Conservation (phyloP, 140 eudicot species). For the Bidens hawaiensis region DNA sequence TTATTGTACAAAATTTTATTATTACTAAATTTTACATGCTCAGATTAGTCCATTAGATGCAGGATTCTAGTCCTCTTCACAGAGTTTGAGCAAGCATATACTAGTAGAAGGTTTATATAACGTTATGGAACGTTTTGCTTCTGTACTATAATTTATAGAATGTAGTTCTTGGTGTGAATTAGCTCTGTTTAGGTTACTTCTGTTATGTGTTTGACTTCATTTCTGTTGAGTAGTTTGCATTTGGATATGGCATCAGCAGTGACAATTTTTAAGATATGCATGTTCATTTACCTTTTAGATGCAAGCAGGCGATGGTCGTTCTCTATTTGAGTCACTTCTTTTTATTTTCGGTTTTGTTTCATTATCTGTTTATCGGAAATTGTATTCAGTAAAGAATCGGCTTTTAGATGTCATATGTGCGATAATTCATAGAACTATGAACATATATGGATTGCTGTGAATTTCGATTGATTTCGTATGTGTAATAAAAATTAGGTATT, state of each 20-base stretch:
- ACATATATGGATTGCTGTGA: background rate
- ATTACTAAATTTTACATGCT: background rate
- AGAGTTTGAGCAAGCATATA: background rate
- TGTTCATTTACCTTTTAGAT: too few relatives aligned
- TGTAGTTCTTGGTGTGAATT: too few relatives aligned
- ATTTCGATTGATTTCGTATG: conserved; percentile 9
- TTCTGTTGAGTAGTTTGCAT: too few relatives aligned
- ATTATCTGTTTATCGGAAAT: conserved; percentile 1
- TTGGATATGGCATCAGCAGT: too few relatives aligned
- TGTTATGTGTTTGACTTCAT: background rate
- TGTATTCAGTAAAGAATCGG: conserved; percentile 5
- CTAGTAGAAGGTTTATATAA: conserved; percentile 7
- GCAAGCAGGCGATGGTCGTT: too few relatives aligned
- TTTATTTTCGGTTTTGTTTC: background rate
- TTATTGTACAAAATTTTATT: background rate
- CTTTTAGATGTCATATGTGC: background rate
- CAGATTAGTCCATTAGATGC: background rate
- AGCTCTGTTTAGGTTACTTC: too few relatives aligned
- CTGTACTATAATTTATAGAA: background rate
- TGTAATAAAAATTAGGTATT: conserved; percentile 14
- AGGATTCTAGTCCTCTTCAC: background rate
- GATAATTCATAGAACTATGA: background rate
- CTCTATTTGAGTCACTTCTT: too few relatives aligned
- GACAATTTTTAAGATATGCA: too few relatives aligned
- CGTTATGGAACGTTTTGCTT: background rate